phyloP scores from a whole-genome alignment of 2,329 filamentous ascomycete species.

The Verruconis gallopava region DNA sequence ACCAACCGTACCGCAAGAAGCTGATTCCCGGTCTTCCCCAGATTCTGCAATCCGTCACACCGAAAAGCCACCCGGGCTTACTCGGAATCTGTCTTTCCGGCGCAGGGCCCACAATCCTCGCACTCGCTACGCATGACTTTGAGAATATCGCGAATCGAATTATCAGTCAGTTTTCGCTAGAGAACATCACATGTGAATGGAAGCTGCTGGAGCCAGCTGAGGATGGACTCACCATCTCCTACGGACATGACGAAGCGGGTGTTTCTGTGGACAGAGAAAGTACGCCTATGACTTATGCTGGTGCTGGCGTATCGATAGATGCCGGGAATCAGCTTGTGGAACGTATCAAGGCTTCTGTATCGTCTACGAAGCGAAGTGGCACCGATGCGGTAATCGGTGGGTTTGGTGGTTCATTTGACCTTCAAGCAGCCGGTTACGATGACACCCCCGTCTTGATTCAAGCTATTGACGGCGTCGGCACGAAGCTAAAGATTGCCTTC shows the following conservation, averaged over 20 bases:
- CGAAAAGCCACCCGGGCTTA: constrained; percentile 71
- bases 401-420: constrained; percentile 79
- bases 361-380: constrained; percentile 69
- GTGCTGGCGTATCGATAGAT: constrained; percentile 87
- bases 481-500: constrained; percentile 93
- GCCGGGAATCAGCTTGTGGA: constrained; percentile 87
- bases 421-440: constrained; percentile 58
- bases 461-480: constrained; percentile 91
- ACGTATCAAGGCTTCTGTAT: constrained; percentile 82
- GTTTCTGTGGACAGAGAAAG: constrained; percentile 14
- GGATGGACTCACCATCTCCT: constrained; percentile 40
- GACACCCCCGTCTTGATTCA: constrained; percentile 74
- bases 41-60: constrained; percentile 84
- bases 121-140: constrained; percentile 82
- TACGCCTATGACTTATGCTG: constrained; percentile 63
- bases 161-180: constrained; percentile 56
- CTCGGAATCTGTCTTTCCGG: constrained; percentile 91
- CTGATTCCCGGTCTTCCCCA: constrained; percentile 86
- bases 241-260: constrained; percentile 12
- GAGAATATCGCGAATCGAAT: constrained; percentile 72
- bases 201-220: constrained; percentile 78
- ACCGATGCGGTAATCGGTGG: constrained; percentile 90
- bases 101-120: constrained; percentile 87
- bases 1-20: constrained; percentile 87
- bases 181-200: constrained; percentile 72